Base-by-base conservation (phyloP, 768 basidiomycete species). In the Tricholomella constricta region DNA sequence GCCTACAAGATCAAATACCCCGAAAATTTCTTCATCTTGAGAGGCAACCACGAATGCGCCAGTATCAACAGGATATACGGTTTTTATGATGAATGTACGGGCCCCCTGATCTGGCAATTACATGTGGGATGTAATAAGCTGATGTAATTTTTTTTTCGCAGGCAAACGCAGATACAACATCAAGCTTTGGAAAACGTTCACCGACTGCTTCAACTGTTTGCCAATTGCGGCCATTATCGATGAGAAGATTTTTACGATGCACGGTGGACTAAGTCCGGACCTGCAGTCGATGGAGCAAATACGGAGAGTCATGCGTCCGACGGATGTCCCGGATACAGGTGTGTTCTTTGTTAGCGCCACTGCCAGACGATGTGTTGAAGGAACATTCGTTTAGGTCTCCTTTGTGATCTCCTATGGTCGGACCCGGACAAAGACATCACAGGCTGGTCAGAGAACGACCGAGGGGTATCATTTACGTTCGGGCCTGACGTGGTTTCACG, bases 1-100 rank as follows among this genome's bases (percentile, higher is more conserved):
- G 95, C 96, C 41, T 99, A 99, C 89, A 99, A 99, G 84, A 96
- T 96, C 82, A 99, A 98, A 82, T 99, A 98, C 80, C 96, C 96
- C 47, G 96, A 99, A 84, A 99, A 99, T 81, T 99, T 99, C 79
- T 99, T 99, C 79, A 95, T 99, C 71, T 83, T 99, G 57, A 81
- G 96, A 65, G 96, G 96, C 63, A 99, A 99, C 77, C 96, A 99
- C 73, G 96, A 99, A 75, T 97, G 96, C 69, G 96, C 96, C 60
- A 94, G 92, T 72, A 98, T 99, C 78, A 99, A 98, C 80, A 82
- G 96, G 71, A 98, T 99, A 75, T 99, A 99, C 74, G 96, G 96
- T 52, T 99, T 99, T 77, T 99, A 99, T 74, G 96, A 99, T 70
- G 96, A 99, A 83, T 98, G 96, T 96, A 65, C 64, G 92, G 83